Evolutionary conservation across 129 eudicot species (phyloP), one percentile per base, ranked within the genome.

Genomic region (Scalesia atractyloides): DNA sequence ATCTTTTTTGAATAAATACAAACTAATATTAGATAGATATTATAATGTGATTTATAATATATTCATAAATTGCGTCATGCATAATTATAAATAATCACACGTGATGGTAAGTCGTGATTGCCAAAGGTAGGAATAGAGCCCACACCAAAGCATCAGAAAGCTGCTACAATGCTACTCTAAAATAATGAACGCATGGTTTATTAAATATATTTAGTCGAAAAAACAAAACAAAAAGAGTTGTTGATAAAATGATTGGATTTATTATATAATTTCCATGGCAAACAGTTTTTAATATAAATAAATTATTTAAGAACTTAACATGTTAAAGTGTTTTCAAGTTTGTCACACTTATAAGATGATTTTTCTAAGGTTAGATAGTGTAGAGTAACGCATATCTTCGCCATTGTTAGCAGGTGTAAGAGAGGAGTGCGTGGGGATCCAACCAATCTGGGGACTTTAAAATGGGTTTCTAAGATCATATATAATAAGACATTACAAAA

Each of bases 161-260:
- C 39, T 26, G 64, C 17, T 13, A 58, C 39, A 20, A 14, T 26
- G 46, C 46, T 41, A 41, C 46, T 41, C 46, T 41, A 6, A 26
- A 59, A 24, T 59, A 60, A 60, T 60, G 65, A 60, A 60, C 41
- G 19, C 65, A 60, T 60, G 65, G 65, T 60, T 30, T n/a, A 11
- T 58, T 58, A 58, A 58, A 58, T 58, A 24, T 58, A 24, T 24
- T 58, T 39, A 22, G 16, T 24, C 39, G 39, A 58, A 22, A 57
- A 9, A 60, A 26, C 9, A 41, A 30, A 60, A 60, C 17, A 8
- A 14, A 13, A 59, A 12, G 15, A 49, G 5, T 13, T 13, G 17
- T 48, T 49, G 17, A 49, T 4, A 14, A 49, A 49, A 52, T 24
- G 58, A 52, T 5, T 52, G 11, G 18, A n/a, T 52, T 16, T 1